Evolutionary conservation across 257 asterid genomes (phyloP), one percentile per base, ranked within the genome.

Genomic region (Agastache rugosa): DNA sequence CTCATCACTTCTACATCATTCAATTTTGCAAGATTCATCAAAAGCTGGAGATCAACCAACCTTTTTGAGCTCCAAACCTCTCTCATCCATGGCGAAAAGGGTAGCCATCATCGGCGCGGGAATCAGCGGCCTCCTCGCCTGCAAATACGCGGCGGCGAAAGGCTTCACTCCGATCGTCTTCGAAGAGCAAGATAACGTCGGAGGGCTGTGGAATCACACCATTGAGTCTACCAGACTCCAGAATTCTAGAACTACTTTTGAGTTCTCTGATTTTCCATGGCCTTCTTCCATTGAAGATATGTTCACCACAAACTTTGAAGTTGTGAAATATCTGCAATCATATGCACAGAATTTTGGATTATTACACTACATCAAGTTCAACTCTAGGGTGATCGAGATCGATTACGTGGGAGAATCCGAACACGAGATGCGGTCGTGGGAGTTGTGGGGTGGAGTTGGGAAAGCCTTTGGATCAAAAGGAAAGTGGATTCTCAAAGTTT

Each of bases 191-290:
- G 53, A 63, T 0, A n/a, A 53, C 19, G 72, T 87, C 1, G 92
- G 96, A 2, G 96, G 96, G 2, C 70, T 89, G 2, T 89, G 96
- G 96, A 79, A 75, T 17, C 85, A 82, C 12, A 87, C 96, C 14
- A 63, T 85, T 5, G 86, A 87, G 55, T 77, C 87, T 55, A 89
- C 96, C 2, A 85, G 74, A 4, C 82, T 89, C 0, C 96, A 89
- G 37, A 78, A 20, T 35, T 23, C 47, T 0, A 85, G 67, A 51
- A 48, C 69, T 2, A 22, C 22, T 12, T 89, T 75, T 75, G 73
- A 84, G 63, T 89, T 89, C 37, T 82, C 89, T 6, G 96, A 87
- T 85, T 84, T 87, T 48, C 89, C 89, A 39, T 89, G 96, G 96
- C 87, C 92, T 27, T 44, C 77, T 10, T 83, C 88, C 22, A 85